Conservation (phyloP, 1,139 yeast species). For the Yamadazyma membranifaciens region DNA sequence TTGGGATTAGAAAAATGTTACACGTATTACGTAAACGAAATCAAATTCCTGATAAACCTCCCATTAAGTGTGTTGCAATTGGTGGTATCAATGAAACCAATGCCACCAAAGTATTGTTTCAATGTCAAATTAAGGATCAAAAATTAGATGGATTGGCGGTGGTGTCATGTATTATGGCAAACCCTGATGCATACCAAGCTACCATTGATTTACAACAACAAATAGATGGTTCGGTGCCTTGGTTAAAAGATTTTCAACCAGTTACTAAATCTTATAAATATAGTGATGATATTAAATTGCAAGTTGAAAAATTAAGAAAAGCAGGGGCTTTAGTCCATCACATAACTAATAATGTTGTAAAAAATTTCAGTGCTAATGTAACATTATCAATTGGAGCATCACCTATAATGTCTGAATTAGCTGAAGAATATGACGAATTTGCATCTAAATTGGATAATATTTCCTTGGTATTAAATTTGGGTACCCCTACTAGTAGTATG, state of each 20-base stretch:
- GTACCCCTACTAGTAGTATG: conserved; percentile 56
- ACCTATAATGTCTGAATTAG: conserved; percentile 87
- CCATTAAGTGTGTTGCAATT: conserved; percentile 66
- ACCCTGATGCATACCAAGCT: conserved; percentile 53
- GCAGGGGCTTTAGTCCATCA: conserved; percentile 72
- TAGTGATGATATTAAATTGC: background rate
- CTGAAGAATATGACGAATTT: conserved; percentile 67
- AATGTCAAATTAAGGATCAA: conserved; percentile 47
- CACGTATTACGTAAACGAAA: conserved; percentile 42
- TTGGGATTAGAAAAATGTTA: conserved; percentile 60
- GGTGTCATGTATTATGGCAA: conserved; percentile 84
- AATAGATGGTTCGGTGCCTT: conserved; percentile 10
- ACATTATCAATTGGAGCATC: conserved; percentile 83
- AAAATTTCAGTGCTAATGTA: conserved; percentile 87
- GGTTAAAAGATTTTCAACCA: background rate
- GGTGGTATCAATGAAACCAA: conserved; percentile 81
- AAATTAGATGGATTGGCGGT: conserved; percentile 77
- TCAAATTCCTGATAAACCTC: conserved; percentile 7
- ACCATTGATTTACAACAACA: conserved; percentile 34
- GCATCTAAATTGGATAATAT: conserved; percentile 51
- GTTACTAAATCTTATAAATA: background rate
- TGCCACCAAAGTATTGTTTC: conserved; percentile 53
- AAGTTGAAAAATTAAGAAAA: conserved; percentile 9
- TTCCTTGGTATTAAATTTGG: conserved; percentile 70
- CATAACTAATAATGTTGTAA: conserved; percentile 87